Percentiles rank a stretch among this genome's conserved stretches.
Evolutionary conservation across 2,329 filamentous ascomycete species (phyloP).

Genomic region (Hymenoscyphus occultus): DNA sequence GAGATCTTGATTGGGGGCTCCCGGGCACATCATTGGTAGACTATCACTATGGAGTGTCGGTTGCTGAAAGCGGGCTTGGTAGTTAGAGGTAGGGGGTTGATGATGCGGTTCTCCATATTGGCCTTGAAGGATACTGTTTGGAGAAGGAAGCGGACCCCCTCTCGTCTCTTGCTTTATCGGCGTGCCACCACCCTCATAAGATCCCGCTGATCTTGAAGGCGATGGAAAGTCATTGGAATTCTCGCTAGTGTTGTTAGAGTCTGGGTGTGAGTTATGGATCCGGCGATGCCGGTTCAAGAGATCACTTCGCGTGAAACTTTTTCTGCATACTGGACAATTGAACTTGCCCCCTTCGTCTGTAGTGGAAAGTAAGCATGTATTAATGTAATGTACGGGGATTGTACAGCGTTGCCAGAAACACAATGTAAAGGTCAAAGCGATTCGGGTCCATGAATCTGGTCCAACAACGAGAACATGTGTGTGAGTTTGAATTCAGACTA

Average conservation of each 20-base stretch:
- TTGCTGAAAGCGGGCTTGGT: slow-evolving; percentile 8
- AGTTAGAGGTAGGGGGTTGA: not conserved
- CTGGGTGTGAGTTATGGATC: slow-evolving; percentile 26
- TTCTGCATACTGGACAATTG: slow-evolving; percentile 30
- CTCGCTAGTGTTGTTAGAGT: slow-evolving; percentile 1
- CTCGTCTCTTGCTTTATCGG: not conserved
- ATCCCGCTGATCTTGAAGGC: not conserved
- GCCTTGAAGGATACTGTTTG: not conserved
- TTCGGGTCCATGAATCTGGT: not conserved
- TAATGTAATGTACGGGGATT: not conserved
- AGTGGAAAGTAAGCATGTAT: not conserved
- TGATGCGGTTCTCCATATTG: not conserved
- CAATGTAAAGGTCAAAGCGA: not conserved
- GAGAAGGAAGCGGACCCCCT: not conserved
- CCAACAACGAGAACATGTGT: not conserved
- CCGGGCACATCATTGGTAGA: slow-evolving; percentile 8
- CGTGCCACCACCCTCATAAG: not conserved
- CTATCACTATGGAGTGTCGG: slow-evolving; percentile 2
- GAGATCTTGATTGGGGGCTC: slow-evolving; percentile 25
- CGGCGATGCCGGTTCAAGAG: slow-evolving; percentile 33
- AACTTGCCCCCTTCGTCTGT: slow-evolving; percentile 32
- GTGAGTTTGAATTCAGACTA: not conserved
- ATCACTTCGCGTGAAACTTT: slow-evolving; percentile 34
- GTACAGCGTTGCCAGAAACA: not conserved
- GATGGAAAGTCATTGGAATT: not conserved